Evolutionary conservation across 345 rosid species (phyloP).

Genomic region (Pelargonium nanum): DNA sequence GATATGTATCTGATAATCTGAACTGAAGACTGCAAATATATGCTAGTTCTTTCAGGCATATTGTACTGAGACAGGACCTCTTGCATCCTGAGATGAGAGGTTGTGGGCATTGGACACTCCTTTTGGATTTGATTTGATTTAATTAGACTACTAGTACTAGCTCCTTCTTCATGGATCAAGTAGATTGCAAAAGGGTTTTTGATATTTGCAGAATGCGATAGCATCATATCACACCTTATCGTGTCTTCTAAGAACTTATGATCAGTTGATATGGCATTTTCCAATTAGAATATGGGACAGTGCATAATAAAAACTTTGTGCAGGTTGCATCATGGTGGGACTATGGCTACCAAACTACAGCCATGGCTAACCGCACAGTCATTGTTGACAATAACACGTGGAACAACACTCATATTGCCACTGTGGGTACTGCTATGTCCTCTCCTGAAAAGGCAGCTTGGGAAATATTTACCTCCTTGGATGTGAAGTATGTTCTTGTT

Average conservation of each 20-base stretch:
- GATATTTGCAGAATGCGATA: background rate
- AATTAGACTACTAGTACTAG: no score
- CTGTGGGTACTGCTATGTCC: constrained; percentile 99
- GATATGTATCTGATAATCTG: background rate
- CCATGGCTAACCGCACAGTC: constrained; percentile 98
- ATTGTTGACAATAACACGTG: constrained; percentile 98
- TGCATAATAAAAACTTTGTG: constrained; percentile 7
- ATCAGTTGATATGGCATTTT: background rate
- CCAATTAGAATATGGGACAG: constrained; percentile 1
- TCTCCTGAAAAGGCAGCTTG: constrained; percentile 99
- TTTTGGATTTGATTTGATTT: background rate
- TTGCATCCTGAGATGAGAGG: background rate
- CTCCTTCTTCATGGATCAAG: no score
- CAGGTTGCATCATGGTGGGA: constrained; percentile 99
- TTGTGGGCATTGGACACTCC: background rate
- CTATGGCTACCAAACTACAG: constrained; percentile 98
- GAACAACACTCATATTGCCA: constrained; percentile 99
- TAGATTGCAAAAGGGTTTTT: no score
- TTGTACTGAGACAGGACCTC: background rate
- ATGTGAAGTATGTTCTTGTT: constrained; percentile 94
- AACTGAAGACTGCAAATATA: background rate
- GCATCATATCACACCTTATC: background rate
- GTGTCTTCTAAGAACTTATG: background rate
- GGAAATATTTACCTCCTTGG: constrained; percentile 95
- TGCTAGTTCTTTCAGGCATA: background rate